Evolutionary conservation across 108 stramenopile species (phyloP).

Genomic region (Nannochloropsis gaditana): DNA sequence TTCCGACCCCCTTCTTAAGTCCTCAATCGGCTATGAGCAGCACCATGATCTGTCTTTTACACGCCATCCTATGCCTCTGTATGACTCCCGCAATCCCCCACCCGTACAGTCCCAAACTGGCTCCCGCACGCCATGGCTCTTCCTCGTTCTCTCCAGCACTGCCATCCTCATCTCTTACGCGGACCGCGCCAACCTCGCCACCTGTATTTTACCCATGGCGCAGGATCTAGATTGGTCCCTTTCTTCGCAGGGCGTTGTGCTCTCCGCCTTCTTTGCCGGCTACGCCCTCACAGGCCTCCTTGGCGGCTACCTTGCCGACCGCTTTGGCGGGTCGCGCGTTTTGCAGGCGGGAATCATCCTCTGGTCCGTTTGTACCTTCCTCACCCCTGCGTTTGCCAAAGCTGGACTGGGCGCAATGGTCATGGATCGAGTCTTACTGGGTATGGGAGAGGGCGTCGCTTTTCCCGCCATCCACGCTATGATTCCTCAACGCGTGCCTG

Average conservation of each 20-base stretch:
- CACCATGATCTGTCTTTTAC: too few species aligned
- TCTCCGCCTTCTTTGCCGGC: slow-evolving; percentile 41
- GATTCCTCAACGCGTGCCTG: slow-evolving; percentile 38
- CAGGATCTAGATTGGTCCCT: slow-evolving; percentile 32
- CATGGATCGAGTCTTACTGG: slow-evolving; percentile 28
- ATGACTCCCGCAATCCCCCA: too few species aligned
- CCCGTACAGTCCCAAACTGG: too few species aligned
- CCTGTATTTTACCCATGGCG: slow-evolving; percentile 43
- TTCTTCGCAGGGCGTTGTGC: slow-evolving; percentile 37
- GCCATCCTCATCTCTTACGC: slow-evolving; percentile 45
- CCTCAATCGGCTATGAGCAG: too few species aligned
- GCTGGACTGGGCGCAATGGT: neutral
- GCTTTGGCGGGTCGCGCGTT: slow-evolving; percentile 33
- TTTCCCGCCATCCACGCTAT: slow-evolving; percentile 45
- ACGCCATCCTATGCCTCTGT: too few species aligned
- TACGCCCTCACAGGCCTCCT: slow-evolving; percentile 43
- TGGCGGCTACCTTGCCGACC: slow-evolving; percentile 43
- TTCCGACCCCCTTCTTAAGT: too few species aligned
- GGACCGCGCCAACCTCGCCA: slow-evolving; percentile 43
- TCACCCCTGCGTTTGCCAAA: slow-evolving; percentile 38
- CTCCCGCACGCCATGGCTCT: slow-evolving; percentile 14
- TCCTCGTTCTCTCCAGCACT: slow-evolving; percentile 39
- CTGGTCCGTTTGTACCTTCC: slow-evolving; percentile 37
- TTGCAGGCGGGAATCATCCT: slow-evolving; percentile 27
- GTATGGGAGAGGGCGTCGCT: slow-evolving; percentile 49